Evolutionary conservation across 2,329 filamentous ascomycete genomes (phyloP).

Genomic region (Colletotrichum aenigma): DNA sequence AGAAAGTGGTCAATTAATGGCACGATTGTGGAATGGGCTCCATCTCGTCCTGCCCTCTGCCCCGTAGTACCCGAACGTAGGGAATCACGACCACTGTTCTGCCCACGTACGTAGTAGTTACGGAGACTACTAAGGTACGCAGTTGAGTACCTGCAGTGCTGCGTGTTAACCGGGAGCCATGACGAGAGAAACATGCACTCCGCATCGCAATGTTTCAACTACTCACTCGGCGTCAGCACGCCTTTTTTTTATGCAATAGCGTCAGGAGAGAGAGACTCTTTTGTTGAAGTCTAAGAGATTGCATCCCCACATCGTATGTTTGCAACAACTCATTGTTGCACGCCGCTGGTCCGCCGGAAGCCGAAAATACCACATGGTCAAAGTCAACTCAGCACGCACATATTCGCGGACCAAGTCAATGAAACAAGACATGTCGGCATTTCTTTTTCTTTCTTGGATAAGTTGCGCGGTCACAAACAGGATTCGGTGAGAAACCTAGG

Average conservation of each 20-base stretch:
- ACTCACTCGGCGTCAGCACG: neutral
- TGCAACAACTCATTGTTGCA: neutral
- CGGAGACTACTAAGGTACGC: neutral
- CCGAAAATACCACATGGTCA: neutral
- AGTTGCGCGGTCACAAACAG: neutral
- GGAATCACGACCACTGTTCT: neutral
- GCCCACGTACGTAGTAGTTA: neutral
- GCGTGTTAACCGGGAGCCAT: neutral
- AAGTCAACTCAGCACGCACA: neutral
- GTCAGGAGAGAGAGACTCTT: neutral
- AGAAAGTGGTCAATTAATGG: neutral
- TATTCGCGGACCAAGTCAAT: neutral
- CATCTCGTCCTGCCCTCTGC: neutral
- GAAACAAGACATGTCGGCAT: conserved; percentile 9
- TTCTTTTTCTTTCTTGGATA: neutral
- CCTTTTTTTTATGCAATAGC: neutral
- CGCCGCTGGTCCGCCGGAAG: neutral
- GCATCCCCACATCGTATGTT: neutral
- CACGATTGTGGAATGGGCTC: neutral
- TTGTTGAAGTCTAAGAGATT: neutral
- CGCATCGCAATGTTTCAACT: neutral
- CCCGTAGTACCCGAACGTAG: neutral
- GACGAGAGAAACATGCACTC: conserved; percentile 3
- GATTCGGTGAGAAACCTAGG: neutral
- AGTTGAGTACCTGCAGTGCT: neutral